Evolutionary conservation across 352 stramenopile species (phyloP), one percentile per base, ranked within the genome.

Genomic region (Phytophthora crassamura): DNA sequence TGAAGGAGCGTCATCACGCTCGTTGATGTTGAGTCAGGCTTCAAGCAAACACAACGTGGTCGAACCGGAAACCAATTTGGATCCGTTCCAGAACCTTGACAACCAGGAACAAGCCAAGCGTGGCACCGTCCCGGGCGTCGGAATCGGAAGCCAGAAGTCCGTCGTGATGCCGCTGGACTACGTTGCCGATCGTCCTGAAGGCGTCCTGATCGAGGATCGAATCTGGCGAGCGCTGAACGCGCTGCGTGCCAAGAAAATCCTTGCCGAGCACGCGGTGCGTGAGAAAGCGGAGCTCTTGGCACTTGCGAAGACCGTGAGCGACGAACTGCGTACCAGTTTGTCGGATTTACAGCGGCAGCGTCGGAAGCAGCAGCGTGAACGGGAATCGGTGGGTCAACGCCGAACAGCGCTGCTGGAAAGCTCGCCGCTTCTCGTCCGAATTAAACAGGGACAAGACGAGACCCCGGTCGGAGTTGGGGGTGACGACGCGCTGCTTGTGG

Each of bases 361-460:
- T 3, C 46, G 45, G 14, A 66, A 82, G 30, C 75, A 91, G 7
- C 48, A 74, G 16, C 53, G 53, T 10, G 40, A 70, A 9, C 60
- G 43, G 9, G 51, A 63, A 9, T 11, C 38, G 0, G 54, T 74
- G 49, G 34, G 15, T 3, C 47, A 59, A 30, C 48, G 48, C 18
- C 48, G 60, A 34, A 56, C 41, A 10, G 54, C 49, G 5, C 55
- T 68, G 7, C 41, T 80, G 0, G 73, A 73, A 9, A 82, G 86
- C 22, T 57, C 90, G 8, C 88, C 91, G 36, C 38, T 98, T 42
- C 66, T 98, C 1, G 82, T 97, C 14, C 78, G 88, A 40, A 80
- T 98, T 45, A 97, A 96, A 54, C 94, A 98, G 64, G 93, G 92
- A 3, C 90, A 97, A 73, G 89, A 98, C 70, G 92, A 98, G 64